These are phyloP conservation scores for Pseudogymnoascus sp. DNA, from an alignment of 2,329 filamentous ascomycete genomes.

Conservation along the genomic window DNA sequence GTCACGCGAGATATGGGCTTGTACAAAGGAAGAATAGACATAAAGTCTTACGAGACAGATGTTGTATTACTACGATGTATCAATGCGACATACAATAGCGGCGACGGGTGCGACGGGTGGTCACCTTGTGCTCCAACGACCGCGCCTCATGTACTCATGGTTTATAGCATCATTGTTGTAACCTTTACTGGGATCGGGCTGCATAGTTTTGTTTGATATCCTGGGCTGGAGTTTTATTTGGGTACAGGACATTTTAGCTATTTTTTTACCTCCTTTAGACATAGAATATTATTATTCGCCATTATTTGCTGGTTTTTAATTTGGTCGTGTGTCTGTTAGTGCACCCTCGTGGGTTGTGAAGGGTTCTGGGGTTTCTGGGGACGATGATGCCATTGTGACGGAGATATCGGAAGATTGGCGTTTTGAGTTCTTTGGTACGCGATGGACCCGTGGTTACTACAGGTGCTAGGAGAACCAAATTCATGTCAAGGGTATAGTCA, in stretches of 20 bases:
- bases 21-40: background rate
- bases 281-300: background rate
- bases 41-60: background rate
- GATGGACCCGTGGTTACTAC: background rate
- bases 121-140: background rate
- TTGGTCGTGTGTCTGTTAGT: background rate
- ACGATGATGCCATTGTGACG: constrained; percentile 3
- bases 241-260: background rate
- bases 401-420: background rate
- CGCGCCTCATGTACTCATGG: background rate
- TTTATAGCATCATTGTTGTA: background rate
- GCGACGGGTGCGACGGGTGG: background rate
- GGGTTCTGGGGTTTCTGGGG: background rate
- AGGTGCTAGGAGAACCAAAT: background rate
- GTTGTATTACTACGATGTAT: background rate
- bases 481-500: background rate
- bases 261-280: background rate
- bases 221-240: constrained; percentile 4
- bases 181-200: background rate
- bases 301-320: background rate
- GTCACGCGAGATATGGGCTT: background rate
- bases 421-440: background rate
- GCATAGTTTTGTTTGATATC: constrained; percentile 7
- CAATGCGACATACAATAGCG: background rate
- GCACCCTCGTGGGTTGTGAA: background rate